phyloP scores from a whole-genome alignment of 2,329 filamentous ascomycete species.

The Knoxdaviesia proteae region DNA sequence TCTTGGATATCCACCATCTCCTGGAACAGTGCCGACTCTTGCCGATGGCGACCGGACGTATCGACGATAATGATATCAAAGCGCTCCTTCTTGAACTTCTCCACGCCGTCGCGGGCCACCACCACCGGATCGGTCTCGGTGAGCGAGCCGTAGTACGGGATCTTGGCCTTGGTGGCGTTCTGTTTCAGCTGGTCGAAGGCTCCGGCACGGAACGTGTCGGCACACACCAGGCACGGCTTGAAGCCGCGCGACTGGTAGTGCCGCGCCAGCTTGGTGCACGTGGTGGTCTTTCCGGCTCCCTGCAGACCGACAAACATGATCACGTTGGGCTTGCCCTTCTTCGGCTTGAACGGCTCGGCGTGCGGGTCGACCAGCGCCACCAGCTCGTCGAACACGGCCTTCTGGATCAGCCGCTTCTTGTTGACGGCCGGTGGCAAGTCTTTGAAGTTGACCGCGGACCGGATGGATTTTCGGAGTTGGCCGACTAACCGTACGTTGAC shows the following conservation, averaged over 20 bases:
- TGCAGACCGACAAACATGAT: constrained; percentile 99
- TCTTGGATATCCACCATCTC: constrained; percentile 95
- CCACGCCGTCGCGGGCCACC: constrained; percentile 85
- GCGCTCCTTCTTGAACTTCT: constrained; percentile 96
- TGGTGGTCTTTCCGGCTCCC: constrained; percentile 93
- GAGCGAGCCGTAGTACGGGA: constrained; percentile 91
- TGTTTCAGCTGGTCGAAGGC: constrained; percentile 98
- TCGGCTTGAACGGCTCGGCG: constrained; percentile 85
- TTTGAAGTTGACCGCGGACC: constrained; percentile 79
- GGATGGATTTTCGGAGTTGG: constrained; percentile 82
- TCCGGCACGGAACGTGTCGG: constrained; percentile 94
- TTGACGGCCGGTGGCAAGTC: constrained; percentile 79
- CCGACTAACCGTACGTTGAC: constrained; percentile 91
- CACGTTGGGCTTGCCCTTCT: constrained; percentile 88
- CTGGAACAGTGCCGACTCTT: constrained; percentile 85
- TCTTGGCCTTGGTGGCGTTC: constrained; percentile 97
- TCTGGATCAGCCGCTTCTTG: constrained; percentile 96
- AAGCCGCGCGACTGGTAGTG: constrained; percentile 92
- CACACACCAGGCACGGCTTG: constrained; percentile 83
- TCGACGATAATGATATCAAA: constrained; percentile 99
- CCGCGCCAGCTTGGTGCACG: constrained; percentile 86
- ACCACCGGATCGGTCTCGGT: constrained; percentile 91
- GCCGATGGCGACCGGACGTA: constrained; percentile 83
- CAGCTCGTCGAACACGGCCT: constrained; percentile 91
- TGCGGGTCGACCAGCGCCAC: constrained; percentile 92